Percentiles rank a stretch among this genome's conserved stretches.
Conservation (phyloP, 2,329 filamentous ascomycete genomes). For the Fusarium continuum region DNA sequence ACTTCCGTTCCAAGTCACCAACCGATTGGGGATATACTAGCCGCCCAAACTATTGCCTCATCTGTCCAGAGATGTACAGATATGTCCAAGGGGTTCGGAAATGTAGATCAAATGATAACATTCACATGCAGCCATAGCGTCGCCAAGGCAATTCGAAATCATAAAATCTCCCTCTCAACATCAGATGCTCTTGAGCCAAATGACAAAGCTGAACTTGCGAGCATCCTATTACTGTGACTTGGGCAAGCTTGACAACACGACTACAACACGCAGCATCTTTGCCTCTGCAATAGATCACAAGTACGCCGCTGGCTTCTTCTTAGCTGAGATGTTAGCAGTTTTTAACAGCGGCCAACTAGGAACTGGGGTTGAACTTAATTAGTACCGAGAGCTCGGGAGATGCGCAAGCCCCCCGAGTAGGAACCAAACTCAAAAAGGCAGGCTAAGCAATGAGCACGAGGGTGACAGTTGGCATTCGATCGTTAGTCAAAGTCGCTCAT, state of each 20-base stretch:
- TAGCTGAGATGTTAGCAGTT: constrained; percentile 1
- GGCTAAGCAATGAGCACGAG: constrained; percentile 6
- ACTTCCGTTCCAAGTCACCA: neutral
- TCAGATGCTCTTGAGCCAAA: no score
- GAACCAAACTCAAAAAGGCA: constrained; percentile 23
- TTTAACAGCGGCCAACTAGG: constrained; percentile 6
- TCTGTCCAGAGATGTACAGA: no score
- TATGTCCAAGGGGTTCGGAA: no score
- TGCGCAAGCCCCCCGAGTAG: constrained; percentile 29
- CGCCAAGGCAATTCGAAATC: no score
- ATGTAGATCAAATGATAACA: no score
- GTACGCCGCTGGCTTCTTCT: neutral
- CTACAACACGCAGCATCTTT: neutral
- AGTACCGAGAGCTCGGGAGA: constrained; percentile 32
- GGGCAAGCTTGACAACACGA: neutral
- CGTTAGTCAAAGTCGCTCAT: constrained; percentile 3
- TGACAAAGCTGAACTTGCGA: no score
- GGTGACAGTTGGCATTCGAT: constrained; percentile 12
- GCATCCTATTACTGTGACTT: no score
- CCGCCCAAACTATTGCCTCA: neutral
- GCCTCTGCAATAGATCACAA: neutral
- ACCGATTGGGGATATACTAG: neutral
- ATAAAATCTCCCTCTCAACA: no score
- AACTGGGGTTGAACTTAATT: constrained; percentile 16
- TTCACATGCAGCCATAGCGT: no score